Evolutionary conservation across 176 grass and related monocot species (phyloP), one percentile per base, ranked within the genome.

Genomic region (Juncus effusus): DNA sequence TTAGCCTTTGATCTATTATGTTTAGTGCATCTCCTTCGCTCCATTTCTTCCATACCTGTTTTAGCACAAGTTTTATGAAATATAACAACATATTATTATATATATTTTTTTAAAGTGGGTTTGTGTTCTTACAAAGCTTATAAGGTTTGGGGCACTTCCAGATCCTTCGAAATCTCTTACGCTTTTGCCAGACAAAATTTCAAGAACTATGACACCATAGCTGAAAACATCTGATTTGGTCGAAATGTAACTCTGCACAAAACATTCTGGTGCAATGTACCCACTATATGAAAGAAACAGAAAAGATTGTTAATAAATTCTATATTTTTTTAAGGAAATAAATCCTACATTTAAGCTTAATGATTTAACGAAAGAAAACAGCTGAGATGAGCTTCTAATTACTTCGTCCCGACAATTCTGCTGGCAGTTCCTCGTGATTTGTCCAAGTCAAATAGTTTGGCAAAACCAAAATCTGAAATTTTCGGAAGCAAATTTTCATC

Each of bases 401-500:
- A 95, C 91, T 90, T 82, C 79, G 86, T 95, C 38, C 91, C 91
- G 39, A 85, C 91, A 51, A 95, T 81, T 80, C 83, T 78, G 5
- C 49, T 60, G 7, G 91, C 82, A 54, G 83, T 84, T 66, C 81
- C 83, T 82, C 82, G 86, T 12, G 83, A 79, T 62, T 90, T 81
- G 50, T 90, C 86, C 12, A 76, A 71, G 39, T 78, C 80, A 79
- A 95, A 95, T 16, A 90, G 78, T 77, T 87, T 86, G 36, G 86
- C 86, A 86, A 90, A 67, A 36, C 90, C 90, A 3, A 95, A 95
- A 62, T 95, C 86, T 0, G 86, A 95, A 73, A 95, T 90, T 72
- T 87, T 95, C 1, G 83, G 86, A 7, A 44, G 71, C 90, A 90
- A 89, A 59, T 77, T 78, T 54, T 60, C 82, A 63, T 84, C 90